phyloP scores from a whole-genome alignment of 805 yeast species.

The Yarrowia phangngaensis region DNA sequence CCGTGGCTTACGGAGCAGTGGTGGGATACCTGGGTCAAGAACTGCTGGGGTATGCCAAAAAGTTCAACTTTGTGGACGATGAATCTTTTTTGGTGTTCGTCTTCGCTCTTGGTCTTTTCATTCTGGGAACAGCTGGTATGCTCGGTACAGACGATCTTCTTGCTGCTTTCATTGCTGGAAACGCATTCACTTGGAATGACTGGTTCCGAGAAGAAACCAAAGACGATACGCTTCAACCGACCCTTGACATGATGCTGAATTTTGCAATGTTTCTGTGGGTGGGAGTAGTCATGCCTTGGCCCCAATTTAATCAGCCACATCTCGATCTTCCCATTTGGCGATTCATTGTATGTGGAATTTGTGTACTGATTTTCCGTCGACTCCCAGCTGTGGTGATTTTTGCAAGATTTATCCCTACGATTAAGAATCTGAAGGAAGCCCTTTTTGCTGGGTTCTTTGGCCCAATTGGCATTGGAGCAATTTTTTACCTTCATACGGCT shows the following conservation, averaged over 20 bases:
- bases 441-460: slow-evolving; percentile 72
- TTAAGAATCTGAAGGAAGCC: slow-evolving; percentile 63
- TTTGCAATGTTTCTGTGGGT: slow-evolving; percentile 65
- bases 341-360: slow-evolving; percentile 38
- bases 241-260: slow-evolving; percentile 60
- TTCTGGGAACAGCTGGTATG: slow-evolving; percentile 59
- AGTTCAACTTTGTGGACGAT: slow-evolving; percentile 52
- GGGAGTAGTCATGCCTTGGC: slow-evolving; percentile 72
- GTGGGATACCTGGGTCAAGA: slow-evolving; percentile 53
- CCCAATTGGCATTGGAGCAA: slow-evolving; percentile 69
- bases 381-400: slow-evolving; percentile 43
- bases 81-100: slow-evolving; percentile 57
- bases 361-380: slow-evolving; percentile 39
- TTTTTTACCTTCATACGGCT: slow-evolving; percentile 52
- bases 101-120: slow-evolving; percentile 53
- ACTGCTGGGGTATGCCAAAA: slow-evolving; percentile 53
- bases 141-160: slow-evolving; percentile 68
- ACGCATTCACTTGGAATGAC: slow-evolving; percentile 64
- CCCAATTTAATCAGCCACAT: slow-evolving; percentile 46
- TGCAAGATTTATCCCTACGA: slow-evolving; percentile 58
- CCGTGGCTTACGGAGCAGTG: slow-evolving; percentile 47
- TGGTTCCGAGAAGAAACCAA: slow-evolving; percentile 57
- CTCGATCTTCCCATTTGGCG: slow-evolving; percentile 38
- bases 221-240: slow-evolving; percentile 61
- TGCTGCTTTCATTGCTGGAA: slow-evolving; percentile 70